Conservation (phyloP, 192 early-diverging fungal genomes). For the Coemansia erecta region DNA sequence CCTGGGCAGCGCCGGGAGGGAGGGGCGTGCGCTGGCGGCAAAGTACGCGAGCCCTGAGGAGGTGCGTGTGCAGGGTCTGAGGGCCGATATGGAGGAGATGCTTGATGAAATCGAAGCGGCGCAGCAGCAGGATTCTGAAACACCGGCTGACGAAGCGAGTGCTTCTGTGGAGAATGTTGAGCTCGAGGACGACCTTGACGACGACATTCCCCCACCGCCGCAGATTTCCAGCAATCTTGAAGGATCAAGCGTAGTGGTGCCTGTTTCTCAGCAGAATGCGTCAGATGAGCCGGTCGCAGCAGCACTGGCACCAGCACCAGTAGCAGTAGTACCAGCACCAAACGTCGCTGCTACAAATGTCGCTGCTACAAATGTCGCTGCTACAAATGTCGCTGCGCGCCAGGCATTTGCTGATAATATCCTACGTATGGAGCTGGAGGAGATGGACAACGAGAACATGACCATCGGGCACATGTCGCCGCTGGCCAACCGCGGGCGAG, state of each 20-base stretch:
- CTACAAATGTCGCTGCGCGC: conserved; percentile 3
- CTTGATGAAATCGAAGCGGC: conserved; percentile 41
- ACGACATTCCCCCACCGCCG: conserved; percentile 46
- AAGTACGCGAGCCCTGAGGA: conserved; percentile 40
- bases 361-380: conserved; percentile 3
- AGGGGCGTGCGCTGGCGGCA: conserved; percentile 14
- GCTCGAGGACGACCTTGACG: conserved; percentile 25
- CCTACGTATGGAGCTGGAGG: conserved; percentile 25
- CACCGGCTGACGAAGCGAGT: background rate
- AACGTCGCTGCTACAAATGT: background rate
- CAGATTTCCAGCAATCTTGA: conserved; percentile 25
- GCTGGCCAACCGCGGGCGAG: conserved; percentile 31
- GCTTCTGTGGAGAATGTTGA: background rate
- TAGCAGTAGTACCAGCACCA: background rate
- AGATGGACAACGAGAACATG: conserved; percentile 44
- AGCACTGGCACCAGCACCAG: conserved; percentile 1
- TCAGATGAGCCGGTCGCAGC: background rate
- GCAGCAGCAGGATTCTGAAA: background rate
- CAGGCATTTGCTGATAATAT: conserved; percentile 5
- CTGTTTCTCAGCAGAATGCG: conserved; percentile 2
- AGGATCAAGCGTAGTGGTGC: conserved; percentile 19
- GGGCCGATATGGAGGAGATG: conserved; percentile 51
- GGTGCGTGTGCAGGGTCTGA: conserved; percentile 22
- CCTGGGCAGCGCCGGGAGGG: background rate
- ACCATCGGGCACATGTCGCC: conserved; percentile 51